Conservation (phyloP, 768 basidiomycete genomes). For the Naganishia vaughanmartiniae region DNA sequence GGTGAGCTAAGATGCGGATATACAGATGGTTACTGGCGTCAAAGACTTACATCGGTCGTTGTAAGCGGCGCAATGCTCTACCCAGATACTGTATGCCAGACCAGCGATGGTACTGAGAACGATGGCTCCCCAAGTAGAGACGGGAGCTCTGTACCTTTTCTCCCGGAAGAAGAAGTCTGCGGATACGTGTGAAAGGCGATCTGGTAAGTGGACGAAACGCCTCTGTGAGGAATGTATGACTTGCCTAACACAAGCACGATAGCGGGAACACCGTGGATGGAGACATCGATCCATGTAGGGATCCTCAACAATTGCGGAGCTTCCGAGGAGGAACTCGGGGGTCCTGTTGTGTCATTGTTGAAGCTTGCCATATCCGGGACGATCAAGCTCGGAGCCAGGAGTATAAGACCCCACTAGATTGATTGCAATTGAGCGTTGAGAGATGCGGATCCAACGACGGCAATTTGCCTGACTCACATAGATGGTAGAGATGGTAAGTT, state of each 20-base stretch:
- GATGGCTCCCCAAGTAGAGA: slow-evolving; percentile 51
- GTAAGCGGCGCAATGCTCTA: slow-evolving; percentile 64
- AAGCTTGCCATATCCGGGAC: slow-evolving; percentile 46
- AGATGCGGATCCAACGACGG: too few species aligned
- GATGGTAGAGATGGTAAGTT: slow-evolving; percentile 59
- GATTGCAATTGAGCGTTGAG: background rate
- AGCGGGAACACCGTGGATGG: slow-evolving; percentile 66
- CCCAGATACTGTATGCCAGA: slow-evolving; percentile 63
- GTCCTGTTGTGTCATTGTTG: slow-evolving; percentile 44
- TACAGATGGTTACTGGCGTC: background rate
- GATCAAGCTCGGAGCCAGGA: slow-evolving; percentile 61
- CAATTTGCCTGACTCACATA: slow-evolving; percentile 56
- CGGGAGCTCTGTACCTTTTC: slow-evolving; percentile 56
- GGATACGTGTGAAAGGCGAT: background rate
- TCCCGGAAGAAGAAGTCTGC: slow-evolving; percentile 68
- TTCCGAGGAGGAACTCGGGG: slow-evolving; percentile 33
- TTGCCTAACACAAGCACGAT: slow-evolving; percentile 59
- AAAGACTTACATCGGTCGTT: slow-evolving; percentile 63
- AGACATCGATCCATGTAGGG: slow-evolving; percentile 61
- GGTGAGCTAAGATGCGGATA: background rate
- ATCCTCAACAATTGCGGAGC: slow-evolving; percentile 49
- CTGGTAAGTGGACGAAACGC: background rate
- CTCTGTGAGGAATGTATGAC: slow-evolving; percentile 9
- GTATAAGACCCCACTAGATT: slow-evolving; percentile 28
- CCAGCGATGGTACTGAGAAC: slow-evolving; percentile 49